Evolutionary conservation across 2,329 filamentous ascomycete species (phyloP).

Genomic region (Monilinia fructigena): DNA sequence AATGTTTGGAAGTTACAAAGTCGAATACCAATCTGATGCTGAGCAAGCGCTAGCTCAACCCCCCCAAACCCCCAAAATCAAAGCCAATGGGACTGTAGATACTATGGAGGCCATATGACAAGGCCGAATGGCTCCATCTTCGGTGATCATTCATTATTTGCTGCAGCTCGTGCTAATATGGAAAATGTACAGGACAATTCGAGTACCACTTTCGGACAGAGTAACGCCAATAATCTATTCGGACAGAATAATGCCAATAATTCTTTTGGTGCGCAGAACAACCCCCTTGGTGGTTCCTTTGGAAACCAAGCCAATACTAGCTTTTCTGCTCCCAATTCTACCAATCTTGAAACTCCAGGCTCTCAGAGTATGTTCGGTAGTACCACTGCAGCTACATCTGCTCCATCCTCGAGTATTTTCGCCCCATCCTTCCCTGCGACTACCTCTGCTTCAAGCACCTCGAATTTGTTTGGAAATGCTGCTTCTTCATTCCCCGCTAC

Average conservation of each 20-base stretch:
- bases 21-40: background rate
- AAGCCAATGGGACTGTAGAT: background rate
- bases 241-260: constrained; percentile 4
- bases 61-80: background rate
- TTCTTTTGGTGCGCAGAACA: constrained; percentile 14
- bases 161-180: constrained; percentile 3
- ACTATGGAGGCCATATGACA: background rate
- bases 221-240: background rate
- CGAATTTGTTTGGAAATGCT: constrained; percentile 21
- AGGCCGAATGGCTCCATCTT: background rate
- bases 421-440: constrained; percentile 10
- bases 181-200: constrained; percentile 3
- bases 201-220: constrained; percentile 7
- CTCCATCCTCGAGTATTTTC: constrained; percentile 1
- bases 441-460: constrained; percentile 18
- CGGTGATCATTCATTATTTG: background rate
- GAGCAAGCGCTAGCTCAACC: constrained; percentile 11
- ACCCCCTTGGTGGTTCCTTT: constrained; percentile 8
- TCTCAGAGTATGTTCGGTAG: constrained; percentile 10
- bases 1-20: background rate
- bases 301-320: constrained; percentile 12
- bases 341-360: constrained; percentile 3
- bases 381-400: constrained; percentile 11
- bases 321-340: constrained; percentile 15
- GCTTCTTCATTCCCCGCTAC: constrained; percentile 16